A percentile compares a stretch with the other conserved stretches of the same genome.
Conservation (phyloP, 1,284 basidiomycete species). For the Trametes pubescens region DNA sequence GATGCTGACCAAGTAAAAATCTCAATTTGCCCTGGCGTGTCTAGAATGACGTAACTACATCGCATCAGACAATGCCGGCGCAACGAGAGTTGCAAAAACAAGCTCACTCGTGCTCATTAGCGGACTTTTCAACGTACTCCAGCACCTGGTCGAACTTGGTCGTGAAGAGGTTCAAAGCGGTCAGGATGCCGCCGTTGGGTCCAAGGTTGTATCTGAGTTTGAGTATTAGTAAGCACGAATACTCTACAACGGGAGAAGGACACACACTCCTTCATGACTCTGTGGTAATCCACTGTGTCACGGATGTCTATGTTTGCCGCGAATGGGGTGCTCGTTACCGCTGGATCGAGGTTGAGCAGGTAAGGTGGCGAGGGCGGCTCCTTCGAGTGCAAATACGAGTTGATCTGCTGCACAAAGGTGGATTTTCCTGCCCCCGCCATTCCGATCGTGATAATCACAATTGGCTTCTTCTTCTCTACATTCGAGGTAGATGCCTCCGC, state of each 20-base stretch:
- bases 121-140: slow-evolving; percentile 90
- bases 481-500: slow-evolving; percentile 11
- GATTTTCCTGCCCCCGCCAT: slow-evolving; percentile 98
- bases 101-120: slow-evolving; percentile 86
- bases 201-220: slow-evolving; percentile 91
- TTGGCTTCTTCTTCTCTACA: slow-evolving; percentile 62
- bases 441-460: slow-evolving; percentile 89
- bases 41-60: slow-evolving; percentile 88
- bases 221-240: slow-evolving; percentile 21
- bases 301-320: slow-evolving; percentile 98
- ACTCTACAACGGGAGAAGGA: slow-evolving; percentile 30
- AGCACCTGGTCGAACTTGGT: slow-evolving; percentile 99
- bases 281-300: slow-evolving; percentile 96
- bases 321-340: slow-evolving; percentile 90
- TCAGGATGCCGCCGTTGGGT: slow-evolving; percentile 97
- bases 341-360: slow-evolving; percentile 97
- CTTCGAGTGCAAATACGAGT: slow-evolving; percentile 81
- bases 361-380: slow-evolving; percentile 82
- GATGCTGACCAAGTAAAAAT: slow-evolving; percentile 99
- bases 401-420: slow-evolving; percentile 94
- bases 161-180: slow-evolving; percentile 96
- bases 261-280: slow-evolving; percentile 99
- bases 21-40: slow-evolving; percentile 99
- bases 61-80: slow-evolving; percentile 2
- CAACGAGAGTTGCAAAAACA: slow-evolving; percentile 6